Conservation (phyloP, 257 asterid species). For the Avicennia marina region DNA sequence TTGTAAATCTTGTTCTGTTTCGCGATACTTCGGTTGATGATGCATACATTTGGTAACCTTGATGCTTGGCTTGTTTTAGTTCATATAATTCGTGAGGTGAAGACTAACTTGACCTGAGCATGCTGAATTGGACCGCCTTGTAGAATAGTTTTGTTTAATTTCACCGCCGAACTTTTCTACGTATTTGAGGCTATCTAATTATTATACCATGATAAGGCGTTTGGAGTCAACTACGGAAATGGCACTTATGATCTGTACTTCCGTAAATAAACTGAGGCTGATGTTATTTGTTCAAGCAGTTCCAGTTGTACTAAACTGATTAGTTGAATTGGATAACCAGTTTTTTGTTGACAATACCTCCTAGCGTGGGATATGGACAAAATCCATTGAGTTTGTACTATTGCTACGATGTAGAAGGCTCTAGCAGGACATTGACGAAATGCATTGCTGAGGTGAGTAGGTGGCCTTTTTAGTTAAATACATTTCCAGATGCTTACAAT, state of each 20-base stretch:
- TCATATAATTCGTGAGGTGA: too few relatives aligned
- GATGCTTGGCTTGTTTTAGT: too few relatives aligned
- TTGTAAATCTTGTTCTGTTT: not conserved
- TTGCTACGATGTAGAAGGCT: constrained; percentile 73
- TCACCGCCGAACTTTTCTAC: too few relatives aligned
- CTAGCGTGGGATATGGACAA: constrained; percentile 92
- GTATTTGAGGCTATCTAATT: too few relatives aligned
- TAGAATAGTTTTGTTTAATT: too few relatives aligned
- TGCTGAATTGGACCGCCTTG: too few relatives aligned
- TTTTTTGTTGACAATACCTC: constrained; percentile 87
- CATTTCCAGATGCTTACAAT: too few relatives aligned
- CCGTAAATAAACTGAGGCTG: not conserved
- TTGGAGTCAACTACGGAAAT: too few relatives aligned
- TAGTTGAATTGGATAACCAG: constrained; percentile 37
- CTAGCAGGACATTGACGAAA: constrained; percentile 44
- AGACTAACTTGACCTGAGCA: too few relatives aligned
- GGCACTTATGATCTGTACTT: not conserved
- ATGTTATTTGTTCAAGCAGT: constrained; percentile 10
- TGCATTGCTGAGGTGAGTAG: constrained; percentile 88
- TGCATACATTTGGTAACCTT: too few relatives aligned
- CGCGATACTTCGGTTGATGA: too few relatives aligned
- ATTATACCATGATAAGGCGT: too few relatives aligned
- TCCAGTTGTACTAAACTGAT: constrained; percentile 23
- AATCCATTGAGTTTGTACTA: constrained; percentile 89
- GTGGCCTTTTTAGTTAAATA: not conserved